phyloP scores from a whole-genome alignment of 1,284 basidiomycete species.

The Rhodotorula sp. region DNA sequence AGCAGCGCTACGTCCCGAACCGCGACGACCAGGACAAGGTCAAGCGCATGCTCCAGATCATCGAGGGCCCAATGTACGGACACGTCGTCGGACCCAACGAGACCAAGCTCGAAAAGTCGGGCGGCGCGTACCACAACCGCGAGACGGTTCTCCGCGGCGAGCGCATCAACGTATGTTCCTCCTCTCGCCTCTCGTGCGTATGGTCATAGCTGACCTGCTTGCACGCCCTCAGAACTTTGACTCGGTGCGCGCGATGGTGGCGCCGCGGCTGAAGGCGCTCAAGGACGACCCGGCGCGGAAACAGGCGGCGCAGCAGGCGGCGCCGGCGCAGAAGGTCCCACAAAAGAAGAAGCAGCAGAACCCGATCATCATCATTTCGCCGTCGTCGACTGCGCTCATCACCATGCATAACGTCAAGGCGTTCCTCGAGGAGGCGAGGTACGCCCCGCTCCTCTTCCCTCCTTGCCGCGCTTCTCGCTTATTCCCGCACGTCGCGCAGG shows the following conservation, averaged over 20 bases:
- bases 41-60: conserved; percentile 64
- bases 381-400: conserved; percentile 88
- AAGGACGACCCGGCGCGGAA: conserved; percentile 52
- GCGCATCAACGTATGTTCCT: conserved; percentile 66
- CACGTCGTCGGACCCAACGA: conserved; percentile 56
- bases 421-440: conserved; percentile 87
- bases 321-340: conserved; percentile 12
- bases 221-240: conserved; percentile 65
- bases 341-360: conserved; percentile 49
- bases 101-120: conserved; percentile 61
- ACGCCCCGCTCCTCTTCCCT: conserved; percentile 49
- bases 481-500: conserved; percentile 53
- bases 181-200: not conserved
- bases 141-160: conserved; percentile 73
- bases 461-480: not conserved
- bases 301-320: not conserved
- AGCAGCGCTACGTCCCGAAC: conserved; percentile 70
- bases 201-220: not conserved
- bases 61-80: conserved; percentile 47
- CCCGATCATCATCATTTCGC: conserved; percentile 96
- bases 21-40: conserved; percentile 75
- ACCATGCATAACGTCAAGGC: conserved; percentile 97
- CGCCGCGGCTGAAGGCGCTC: conserved; percentile 73
- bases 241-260: conserved; percentile 62
- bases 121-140: conserved; percentile 61